phyloP scores from a whole-genome alignment of 495 filamentous ascomycete genomes.

The Penicillium angulare region DNA sequence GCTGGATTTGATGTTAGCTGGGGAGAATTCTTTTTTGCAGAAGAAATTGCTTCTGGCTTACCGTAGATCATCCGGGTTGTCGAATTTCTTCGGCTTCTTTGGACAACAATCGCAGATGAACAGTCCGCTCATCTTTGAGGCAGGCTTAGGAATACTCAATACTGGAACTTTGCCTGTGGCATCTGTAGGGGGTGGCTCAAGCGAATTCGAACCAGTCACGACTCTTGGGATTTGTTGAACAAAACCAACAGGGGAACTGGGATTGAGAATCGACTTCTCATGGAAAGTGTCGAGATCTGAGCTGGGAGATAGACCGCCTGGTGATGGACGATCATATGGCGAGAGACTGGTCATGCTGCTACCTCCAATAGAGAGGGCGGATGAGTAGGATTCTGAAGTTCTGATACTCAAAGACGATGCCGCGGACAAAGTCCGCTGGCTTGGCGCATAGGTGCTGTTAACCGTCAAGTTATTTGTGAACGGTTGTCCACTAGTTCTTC shows the following conservation, averaged over 20 bases:
- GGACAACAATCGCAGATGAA: constrained; percentile 97
- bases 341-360: constrained; percentile 73
- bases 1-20: constrained; percentile 34
- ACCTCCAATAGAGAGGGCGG: constrained; percentile 63
- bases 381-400: constrained; percentile 70
- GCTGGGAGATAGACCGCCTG: constrained; percentile 67
- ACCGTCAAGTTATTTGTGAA: constrained; percentile 59
- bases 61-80: constrained; percentile 80
- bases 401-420: constrained; percentile 67
- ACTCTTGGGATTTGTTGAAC: constrained; percentile 22
- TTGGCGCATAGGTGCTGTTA: constrained; percentile 54
- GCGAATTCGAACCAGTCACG: constrained; percentile 16
- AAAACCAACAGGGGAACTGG: constrained; percentile 55
- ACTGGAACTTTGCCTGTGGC: constrained; percentile 44
- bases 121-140: constrained; percentile 42
- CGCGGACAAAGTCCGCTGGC: constrained; percentile 69
- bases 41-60: constrained; percentile 31
- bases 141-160: constrained; percentile 30
- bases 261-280: constrained; percentile 51
- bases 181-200: constrained; percentile 32
- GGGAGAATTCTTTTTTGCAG: not conserved
- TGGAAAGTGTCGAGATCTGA: constrained; percentile 50
- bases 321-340: constrained; percentile 71
- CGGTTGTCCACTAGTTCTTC: constrained; percentile 59
- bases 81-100: constrained; percentile 98